These are phyloP conservation scores for Komagataella pastoris DNA, from an alignment of 805 yeast genomes.

Conservation along the genomic window DNA sequence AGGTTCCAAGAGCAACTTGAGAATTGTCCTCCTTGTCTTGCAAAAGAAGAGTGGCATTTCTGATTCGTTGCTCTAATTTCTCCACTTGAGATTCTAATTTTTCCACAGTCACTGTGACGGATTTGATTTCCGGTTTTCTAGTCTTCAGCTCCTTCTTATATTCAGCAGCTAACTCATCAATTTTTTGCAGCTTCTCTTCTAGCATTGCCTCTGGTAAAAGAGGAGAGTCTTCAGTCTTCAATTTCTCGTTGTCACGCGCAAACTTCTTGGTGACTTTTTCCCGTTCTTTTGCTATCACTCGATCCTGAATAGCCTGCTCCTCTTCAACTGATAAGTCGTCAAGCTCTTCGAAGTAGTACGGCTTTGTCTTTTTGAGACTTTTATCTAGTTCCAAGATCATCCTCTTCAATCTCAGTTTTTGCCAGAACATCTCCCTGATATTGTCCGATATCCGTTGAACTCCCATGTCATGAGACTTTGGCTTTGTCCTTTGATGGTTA, in stretches of 20 bases:
- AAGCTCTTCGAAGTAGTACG: conserved; percentile 52
- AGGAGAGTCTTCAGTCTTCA: conserved; percentile 41
- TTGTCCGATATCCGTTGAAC: conserved; percentile 70
- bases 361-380: conserved; percentile 29
- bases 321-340: conserved; percentile 56
- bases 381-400: conserved; percentile 60
- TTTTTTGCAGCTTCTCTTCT: conserved; percentile 42
- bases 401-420: conserved; percentile 57
- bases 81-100: conserved; percentile 62
- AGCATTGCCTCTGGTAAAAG: conserved; percentile 40
- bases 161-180: conserved; percentile 34
- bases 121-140: conserved; percentile 43
- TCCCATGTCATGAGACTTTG: conserved; percentile 71
- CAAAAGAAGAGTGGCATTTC: conserved; percentile 56
- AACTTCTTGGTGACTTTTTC: conserved; percentile 56
- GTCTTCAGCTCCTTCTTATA: conserved; percentile 45
- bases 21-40: conserved; percentile 92
- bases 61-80: conserved; percentile 57
- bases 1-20: conserved; percentile 84
- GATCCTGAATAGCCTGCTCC: conserved; percentile 40
- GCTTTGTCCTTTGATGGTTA: conserved; percentile 91
- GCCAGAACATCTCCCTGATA: conserved; percentile 77
- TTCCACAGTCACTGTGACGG: conserved; percentile 39
- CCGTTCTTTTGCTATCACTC: conserved; percentile 49
- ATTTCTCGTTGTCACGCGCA: conserved; percentile 66